Evolutionary conservation across 2,329 filamentous ascomycete genomes (phyloP), one percentile per base, ranked within the genome.

Genomic region (Cordyceps cicadae): DNA sequence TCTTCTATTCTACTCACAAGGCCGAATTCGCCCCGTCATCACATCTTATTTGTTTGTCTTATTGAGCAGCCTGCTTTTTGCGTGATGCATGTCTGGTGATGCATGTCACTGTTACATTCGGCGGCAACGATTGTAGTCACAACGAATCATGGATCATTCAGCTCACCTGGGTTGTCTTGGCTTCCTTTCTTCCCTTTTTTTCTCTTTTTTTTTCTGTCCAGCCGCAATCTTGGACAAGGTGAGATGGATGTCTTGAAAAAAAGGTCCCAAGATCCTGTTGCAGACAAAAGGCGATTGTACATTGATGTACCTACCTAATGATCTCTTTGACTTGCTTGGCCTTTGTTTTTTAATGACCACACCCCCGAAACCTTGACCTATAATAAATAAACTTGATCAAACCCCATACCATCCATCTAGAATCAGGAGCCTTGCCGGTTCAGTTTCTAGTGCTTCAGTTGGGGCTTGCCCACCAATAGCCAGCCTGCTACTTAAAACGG

Each of bases 81-180:
- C 7, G 45, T 48, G 21, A 51, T 59, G 49, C 12, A 26, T 34
- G 37, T 26, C 56, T 46, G 34, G 56, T 59, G 56, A 60, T 54
- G 58, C 58, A 54, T 32, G 51, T 60, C 58, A 60, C 51, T 26
- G 58, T 60, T 60, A 45, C 58, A 60, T 46, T 45, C 51, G 58
- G 58, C 58, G 58, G 50, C 51, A 49, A 54, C 41, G 37, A 2
- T 26, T n/a, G 24, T n/a, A 5, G n/a, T 53, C 50, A 45, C 56
- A 14, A 52, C 50, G 57, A 59, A 29, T 29, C 29, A 59, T 39
- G 24, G 24, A 59, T 59, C 57, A 54, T 39, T 24, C 26, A 37
- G 26, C 57, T 53, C 34, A 21, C 39, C 57, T n/a, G 11, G 4
- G 11, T 8, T n/a, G 34, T 17, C 26, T 41, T 51, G 24, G 41